Conservation (phyloP, 2,329 filamentous ascomycete species). For the Nothomitra cinnamomea region DNA sequence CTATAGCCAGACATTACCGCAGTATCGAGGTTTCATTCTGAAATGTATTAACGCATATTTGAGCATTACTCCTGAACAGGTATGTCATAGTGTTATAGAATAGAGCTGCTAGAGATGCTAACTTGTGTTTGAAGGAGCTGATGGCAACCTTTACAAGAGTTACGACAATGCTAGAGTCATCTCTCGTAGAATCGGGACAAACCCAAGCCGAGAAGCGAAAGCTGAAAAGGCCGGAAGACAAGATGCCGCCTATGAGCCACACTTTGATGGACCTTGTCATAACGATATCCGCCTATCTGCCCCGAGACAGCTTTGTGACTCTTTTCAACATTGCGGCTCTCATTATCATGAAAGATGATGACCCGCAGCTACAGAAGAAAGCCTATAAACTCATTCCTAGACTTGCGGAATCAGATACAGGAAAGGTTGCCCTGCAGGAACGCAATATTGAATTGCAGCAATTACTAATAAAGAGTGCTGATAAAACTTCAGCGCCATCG, state of each 20-base stretch:
- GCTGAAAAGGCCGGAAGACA: slow-evolving; percentile 40
- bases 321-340: slow-evolving; percentile 77
- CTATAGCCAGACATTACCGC: slow-evolving; percentile 87
- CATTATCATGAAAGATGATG: slow-evolving; percentile 63
- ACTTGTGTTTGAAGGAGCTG: slow-evolving; percentile 38
- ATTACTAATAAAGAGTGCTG: slow-evolving; percentile 61
- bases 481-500: slow-evolving; percentile 75
- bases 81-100: slow-evolving; percentile 12
- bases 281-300: slow-evolving; percentile 86
- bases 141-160: slow-evolving; percentile 81
- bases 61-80: slow-evolving; percentile 59
- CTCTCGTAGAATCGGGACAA: slow-evolving; percentile 43
- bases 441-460: slow-evolving; percentile 63
- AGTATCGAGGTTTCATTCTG: slow-evolving; percentile 77
- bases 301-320: slow-evolving; percentile 64
- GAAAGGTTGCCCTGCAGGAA: slow-evolving; percentile 57
- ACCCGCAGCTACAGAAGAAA: slow-evolving; percentile 95
- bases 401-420: slow-evolving; percentile 63
- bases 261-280: slow-evolving; percentile 95
- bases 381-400: slow-evolving; percentile 95
- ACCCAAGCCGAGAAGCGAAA: slow-evolving; percentile 46
- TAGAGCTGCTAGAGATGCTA: background rate
- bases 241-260: slow-evolving; percentile 81
- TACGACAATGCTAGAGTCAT: slow-evolving; percentile 61
- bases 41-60: slow-evolving; percentile 91